These are phyloP conservation scores for Venturia carpophila DNA, from an alignment of 2,329 filamentous ascomycete genomes.

Conservation along the genomic window DNA sequence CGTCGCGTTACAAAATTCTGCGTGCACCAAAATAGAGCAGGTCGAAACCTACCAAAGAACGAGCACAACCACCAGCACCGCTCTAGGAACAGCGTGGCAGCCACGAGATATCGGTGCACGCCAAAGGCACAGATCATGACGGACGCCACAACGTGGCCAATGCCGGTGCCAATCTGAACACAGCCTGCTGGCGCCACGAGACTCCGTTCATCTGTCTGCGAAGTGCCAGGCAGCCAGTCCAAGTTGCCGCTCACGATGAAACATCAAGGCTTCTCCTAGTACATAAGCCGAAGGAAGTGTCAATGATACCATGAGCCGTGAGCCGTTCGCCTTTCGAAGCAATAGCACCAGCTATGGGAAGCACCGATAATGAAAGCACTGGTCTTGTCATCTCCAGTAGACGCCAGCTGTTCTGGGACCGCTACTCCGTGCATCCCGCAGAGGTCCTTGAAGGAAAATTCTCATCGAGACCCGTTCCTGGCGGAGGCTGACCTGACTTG, in stretches of 20 bases:
- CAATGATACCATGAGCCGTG: too few species aligned
- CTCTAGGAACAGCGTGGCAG: background rate
- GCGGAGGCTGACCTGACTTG: too few species aligned
- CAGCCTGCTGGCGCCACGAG: background rate
- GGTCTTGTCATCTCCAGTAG: too few species aligned
- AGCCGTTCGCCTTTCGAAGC: too few species aligned
- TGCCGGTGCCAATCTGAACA: background rate
- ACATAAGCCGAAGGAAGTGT: too few species aligned
- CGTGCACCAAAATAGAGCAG: background rate
- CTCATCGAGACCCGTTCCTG: too few species aligned
- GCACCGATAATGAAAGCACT: too few species aligned
- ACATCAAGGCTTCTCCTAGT: background rate
- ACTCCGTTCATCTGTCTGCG: background rate
- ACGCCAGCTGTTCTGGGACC: too few species aligned
- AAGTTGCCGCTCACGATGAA: slow-evolving; percentile 2
- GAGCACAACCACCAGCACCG: background rate
- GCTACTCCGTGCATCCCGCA: too few species aligned
- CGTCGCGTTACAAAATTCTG: background rate
- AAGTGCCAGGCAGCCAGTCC: background rate
- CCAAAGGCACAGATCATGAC: background rate
- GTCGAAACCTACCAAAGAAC: background rate
- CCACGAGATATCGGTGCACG: background rate
- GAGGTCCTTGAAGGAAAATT: too few species aligned
- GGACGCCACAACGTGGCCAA: background rate
- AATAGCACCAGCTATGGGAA: background rate